phyloP scores from a whole-genome alignment of 1,284 basidiomycete genomes.

The Apiotrichum mycotoxinovorans region DNA sequence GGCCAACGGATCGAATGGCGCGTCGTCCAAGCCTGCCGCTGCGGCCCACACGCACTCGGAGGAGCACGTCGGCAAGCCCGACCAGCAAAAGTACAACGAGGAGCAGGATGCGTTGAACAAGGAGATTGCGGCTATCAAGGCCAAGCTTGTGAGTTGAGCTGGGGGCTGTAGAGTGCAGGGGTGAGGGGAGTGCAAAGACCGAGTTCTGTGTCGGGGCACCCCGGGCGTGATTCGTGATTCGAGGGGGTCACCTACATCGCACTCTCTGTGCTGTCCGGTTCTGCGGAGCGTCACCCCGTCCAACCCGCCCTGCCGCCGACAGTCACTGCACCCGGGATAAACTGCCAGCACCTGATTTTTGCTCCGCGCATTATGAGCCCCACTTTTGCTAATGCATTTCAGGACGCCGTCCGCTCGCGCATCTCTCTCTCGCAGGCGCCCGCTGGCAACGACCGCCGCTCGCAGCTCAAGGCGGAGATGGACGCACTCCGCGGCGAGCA shows the following conservation, averaged over 20 bases:
- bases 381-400: conserved; percentile 11
- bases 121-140: conserved; percentile 76
- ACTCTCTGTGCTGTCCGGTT: too few species aligned
- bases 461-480: conserved; percentile 73
- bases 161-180: not conserved
- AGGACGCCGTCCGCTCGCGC: conserved; percentile 77
- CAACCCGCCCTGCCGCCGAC: too few species aligned
- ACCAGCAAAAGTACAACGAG: conserved; percentile 71
- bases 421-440: conserved; percentile 62
- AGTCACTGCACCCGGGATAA: too few species aligned
- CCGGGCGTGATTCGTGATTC: too few species aligned
- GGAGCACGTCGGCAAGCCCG: conserved; percentile 63
- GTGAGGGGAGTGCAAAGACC: not conserved
- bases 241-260: too few species aligned
- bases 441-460: conserved; percentile 58
- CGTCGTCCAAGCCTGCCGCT: conserved; percentile 8
- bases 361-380: not conserved
- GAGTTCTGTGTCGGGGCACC: too few species aligned
- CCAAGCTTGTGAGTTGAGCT: conserved; percentile 64
- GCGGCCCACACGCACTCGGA: conserved; percentile 39
- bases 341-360: not conserved
- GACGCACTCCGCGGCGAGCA: conserved; percentile 76
- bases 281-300: too few species aligned
- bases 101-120: conserved; percentile 78
- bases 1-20: conserved; percentile 22